Evolutionary conservation across 345 rosid genomes (phyloP), one percentile per base, ranked within the genome.

Genomic region (Bretschneidera sinensis): DNA sequence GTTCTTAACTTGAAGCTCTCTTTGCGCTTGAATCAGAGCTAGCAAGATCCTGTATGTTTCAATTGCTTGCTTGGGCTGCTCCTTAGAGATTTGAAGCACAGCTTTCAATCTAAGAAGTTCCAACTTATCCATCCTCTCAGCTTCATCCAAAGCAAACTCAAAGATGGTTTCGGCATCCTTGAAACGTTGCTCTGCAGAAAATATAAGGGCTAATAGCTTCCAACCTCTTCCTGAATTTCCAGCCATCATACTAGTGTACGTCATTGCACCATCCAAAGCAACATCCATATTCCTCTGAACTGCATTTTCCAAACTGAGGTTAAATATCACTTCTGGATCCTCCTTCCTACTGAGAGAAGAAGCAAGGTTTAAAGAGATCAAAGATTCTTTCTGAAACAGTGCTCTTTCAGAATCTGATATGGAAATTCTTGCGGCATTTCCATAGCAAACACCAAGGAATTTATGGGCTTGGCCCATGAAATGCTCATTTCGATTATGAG

Each of bases 371-470:
- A 94, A 79, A 73, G 78, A 83, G 35, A 57, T 31, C 69, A 94
- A 64, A 50, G 96, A 77, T 70, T 79, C 83, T 71, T 67, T 81
- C 69, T 82, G 95, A 61, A 80, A 71, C 23, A 53, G 50, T 73
- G 66, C 66, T 71, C 97, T 86, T 66, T 88, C 83, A 22, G 86
- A 78, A 74, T 94, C 97, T 63, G 84, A 74, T 50, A 73, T 64
- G 6, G 91, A 91, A 67, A 67, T 62, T 70, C 91, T 88, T 31
- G 97, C 97, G 31, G 85, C 89, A 66, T 77, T 77, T 51, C 95
- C 96, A 58, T 76, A 85, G 75, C 97, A 91, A 58, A 85, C 65
- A 45, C 99, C 96, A 52, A 91, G 99, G 66, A 83, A 91, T 43
- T 71, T 86, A 73, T 78, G 85, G 43, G 83, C 89, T 70, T 83